phyloP scores from a whole-genome alignment of 2,329 filamentous ascomycete species.

The Dactylellina drechsleri region DNA sequence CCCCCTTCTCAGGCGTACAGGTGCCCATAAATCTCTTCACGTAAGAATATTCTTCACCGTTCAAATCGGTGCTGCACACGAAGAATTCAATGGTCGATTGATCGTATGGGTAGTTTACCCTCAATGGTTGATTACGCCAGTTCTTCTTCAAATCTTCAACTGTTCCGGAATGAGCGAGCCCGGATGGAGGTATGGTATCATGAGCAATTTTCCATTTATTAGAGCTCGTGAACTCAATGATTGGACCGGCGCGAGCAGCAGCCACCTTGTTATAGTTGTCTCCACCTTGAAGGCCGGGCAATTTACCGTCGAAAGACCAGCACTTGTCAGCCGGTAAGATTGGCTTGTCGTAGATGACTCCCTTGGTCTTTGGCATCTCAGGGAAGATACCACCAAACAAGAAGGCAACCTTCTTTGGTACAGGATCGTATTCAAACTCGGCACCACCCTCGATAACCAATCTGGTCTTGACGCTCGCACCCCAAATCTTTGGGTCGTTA shows the following conservation, averaged over 20 bases:
- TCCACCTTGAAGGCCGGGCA: neutral
- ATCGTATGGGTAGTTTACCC: neutral
- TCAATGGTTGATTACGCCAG: neutral
- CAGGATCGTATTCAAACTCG: conserved; percentile 8
- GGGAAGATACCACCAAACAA: conserved; percentile 2
- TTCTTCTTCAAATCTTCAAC: conserved; percentile 3
- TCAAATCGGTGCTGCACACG: neutral
- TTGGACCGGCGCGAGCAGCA: neutral
- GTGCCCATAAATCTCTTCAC: conserved; percentile 1
- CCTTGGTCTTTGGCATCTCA: neutral
- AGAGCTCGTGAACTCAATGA: neutral
- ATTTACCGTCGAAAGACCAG: neutral
- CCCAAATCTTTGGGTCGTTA: neutral
- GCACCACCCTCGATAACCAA: conserved; percentile 13
- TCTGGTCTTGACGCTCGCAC: neutral
- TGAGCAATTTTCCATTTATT: neutral
- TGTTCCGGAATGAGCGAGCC: neutral
- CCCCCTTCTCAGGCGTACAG: neutral
- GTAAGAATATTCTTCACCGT: neutral
- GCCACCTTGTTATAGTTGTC: neutral
- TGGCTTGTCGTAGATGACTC: conserved; percentile 3
- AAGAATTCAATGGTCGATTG: too few species aligned
- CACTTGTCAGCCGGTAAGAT: neutral
- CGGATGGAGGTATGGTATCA: neutral
- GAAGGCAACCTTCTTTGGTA: neutral